Percentiles rank a stretch among this genome's conserved stretches.
These are phyloP conservation scores for Parietaria judaica DNA, from an alignment of 306 rosid genomes.

Conservation along the genomic window DNA sequence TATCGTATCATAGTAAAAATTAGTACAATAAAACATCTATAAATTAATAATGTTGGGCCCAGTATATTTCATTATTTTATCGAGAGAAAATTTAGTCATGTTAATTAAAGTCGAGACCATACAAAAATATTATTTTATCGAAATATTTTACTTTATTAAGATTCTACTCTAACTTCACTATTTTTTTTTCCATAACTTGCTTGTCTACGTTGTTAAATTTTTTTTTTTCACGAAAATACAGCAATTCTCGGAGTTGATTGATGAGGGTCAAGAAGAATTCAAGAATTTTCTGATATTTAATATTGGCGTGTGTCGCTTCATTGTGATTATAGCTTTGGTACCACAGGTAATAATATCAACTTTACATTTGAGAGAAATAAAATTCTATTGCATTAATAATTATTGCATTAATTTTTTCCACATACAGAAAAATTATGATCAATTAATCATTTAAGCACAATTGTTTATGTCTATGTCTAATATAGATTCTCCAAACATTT, in stretches of 20 bases:
- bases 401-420: neutral
- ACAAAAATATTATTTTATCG: too few relatives aligned
- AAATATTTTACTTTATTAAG: neutral
- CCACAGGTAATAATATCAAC: slow-evolving; percentile 34
- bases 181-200: too few relatives aligned
- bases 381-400: neutral
- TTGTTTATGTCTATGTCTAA: too few relatives aligned
- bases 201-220: neutral
- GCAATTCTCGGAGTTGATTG: slow-evolving; percentile 30
- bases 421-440: too few relatives aligned
- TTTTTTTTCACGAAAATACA: slow-evolving; percentile 10
- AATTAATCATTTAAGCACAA: too few relatives aligned
- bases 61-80: too few relatives aligned
- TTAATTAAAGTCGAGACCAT: too few relatives aligned
- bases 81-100: too few relatives aligned
- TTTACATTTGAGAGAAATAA: neutral
- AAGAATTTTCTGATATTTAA: slow-evolving; percentile 29
- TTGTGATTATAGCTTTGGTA: slow-evolving; percentile 28
- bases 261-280: slow-evolving; percentile 15
- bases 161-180: neutral
- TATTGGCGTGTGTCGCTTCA: slow-evolving; percentile 26
- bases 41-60: too few relatives aligned
- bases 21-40: too few relatives aligned
- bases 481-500: too few relatives aligned
- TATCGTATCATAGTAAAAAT: too few relatives aligned